Base-by-base conservation (phyloP, 331 rosid species). In the Quercus lobata region DNA sequence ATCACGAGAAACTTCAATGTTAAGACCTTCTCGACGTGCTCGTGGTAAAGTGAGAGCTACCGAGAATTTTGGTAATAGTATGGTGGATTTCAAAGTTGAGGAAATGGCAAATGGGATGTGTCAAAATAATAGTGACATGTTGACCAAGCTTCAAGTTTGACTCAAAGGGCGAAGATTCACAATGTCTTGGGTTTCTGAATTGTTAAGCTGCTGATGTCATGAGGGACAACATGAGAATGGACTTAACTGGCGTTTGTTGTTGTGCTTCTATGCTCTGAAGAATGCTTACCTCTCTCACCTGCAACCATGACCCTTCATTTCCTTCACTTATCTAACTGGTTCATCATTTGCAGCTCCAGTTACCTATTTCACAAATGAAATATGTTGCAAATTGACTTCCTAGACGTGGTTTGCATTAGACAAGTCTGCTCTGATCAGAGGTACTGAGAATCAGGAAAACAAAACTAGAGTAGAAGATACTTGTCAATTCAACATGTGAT, bases 21-120 rank as follows among this genome's bases (percentile, higher is more conserved):
- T 78, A n/a, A 89, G 81, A 81, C 82, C 93, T 65, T 83, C 90
- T 15, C 82, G 81, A 4, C 87, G 88, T 19, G 69, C 82, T 55
- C 81, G 81, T 34, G 85, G 76, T 18, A 93, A 90, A 84, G 90
- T 61, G 35, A 75, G 61, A 81, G 84, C 80, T 58, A 73, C 80
- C 1, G 88, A 84, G 53, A 79, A 80, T 66, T 81, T 88, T 74
- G 78, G 82, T 61, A 77, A 83, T 72, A 79, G 76, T 70, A 81
- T 76, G 63, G 77, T 78, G 53, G 86, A 82, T 81, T 79, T 75
- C 73, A 75, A 65, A 65, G 78, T 66, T 29, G 92, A 85, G 79
- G 91, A 77, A 74, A 83, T 69, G 57, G 63, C 75, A 73, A 78
- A 77, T 71, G 79, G 73, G 62, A 66, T 77, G 69, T 74, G 83